Evolutionary conservation across 305 asterid species (phyloP).

Genomic region (Fraxinus paxiana): DNA sequence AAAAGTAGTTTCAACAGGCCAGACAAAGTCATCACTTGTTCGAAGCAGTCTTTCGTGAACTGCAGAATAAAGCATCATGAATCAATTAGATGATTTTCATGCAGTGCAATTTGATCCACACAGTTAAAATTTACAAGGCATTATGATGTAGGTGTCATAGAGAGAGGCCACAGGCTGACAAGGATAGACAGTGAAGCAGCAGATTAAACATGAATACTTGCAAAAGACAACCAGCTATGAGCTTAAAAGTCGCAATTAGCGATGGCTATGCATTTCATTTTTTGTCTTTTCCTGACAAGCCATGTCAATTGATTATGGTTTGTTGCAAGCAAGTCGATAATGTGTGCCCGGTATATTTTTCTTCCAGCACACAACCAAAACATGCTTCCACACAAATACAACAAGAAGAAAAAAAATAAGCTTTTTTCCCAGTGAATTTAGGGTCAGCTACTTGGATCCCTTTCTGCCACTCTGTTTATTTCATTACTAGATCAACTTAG

Average conservation of each 20-base stretch:
- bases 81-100: conserved; percentile 3
- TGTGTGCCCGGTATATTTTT: neutral
- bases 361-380: neutral
- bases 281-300: neutral
- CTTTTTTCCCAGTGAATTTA: neutral
- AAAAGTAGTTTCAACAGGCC: conserved; percentile 62
- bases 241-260: neutral
- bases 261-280: neutral
- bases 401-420: neutral
- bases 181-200: neutral
- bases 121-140: neutral
- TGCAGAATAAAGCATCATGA: conserved; percentile 41
- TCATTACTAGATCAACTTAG: neutral
- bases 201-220: neutral
- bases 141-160: neutral
- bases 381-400: neutral
- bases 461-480: neutral
- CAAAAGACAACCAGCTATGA: neutral
- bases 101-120: neutral
- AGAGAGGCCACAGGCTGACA: neutral
- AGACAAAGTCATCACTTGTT: conserved; percentile 82
- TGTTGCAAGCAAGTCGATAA: neutral
- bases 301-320: neutral
- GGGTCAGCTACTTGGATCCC: neutral
- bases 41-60: conserved; percentile 88